Conservation (phyloP, 495 filamentous ascomycete species). For the Parathielavia appendiculata region DNA sequence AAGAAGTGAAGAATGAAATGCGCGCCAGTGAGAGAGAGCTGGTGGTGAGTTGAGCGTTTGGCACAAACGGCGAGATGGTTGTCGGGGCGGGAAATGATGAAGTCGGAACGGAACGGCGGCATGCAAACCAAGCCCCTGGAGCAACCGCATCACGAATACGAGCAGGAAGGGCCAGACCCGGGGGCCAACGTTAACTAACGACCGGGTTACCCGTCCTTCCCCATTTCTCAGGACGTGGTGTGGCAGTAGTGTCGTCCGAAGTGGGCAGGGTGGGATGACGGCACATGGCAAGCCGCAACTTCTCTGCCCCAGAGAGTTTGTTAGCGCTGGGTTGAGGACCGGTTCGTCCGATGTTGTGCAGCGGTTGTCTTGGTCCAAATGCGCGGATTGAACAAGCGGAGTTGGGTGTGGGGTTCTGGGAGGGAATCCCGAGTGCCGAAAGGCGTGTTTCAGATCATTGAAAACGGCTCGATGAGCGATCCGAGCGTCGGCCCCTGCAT, state of each 20-base stretch:
- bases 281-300: neutral
- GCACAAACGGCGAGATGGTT: neutral
- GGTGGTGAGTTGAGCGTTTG: neutral
- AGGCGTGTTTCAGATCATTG: slow-evolving; percentile 24
- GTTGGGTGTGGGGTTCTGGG: slow-evolving; percentile 6
- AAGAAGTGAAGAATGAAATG: neutral
- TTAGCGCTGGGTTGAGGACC: neutral
- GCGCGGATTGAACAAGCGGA: slow-evolving; percentile 4
- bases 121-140: neutral
- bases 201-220: neutral
- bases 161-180: neutral
- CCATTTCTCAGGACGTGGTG: neutral
- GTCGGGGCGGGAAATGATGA: neutral
- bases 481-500: slow-evolving; percentile 30
- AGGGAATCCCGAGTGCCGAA: slow-evolving; percentile 13
- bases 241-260: slow-evolving; percentile 1
- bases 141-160: slow-evolving; percentile 7
- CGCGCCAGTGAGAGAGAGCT: neutral
- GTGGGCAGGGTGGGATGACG: slow-evolving; percentile 7
- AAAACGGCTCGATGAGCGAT: slow-evolving; percentile 21
- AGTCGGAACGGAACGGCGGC: no score
- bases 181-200: neutral
- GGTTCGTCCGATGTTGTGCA: neutral
- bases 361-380: neutral
- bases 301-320: neutral